Evolutionary conservation across 208 protist species (phyloP), one percentile per base, ranked within the genome.

Genomic region (Ichthyophonus hoferi): DNA sequence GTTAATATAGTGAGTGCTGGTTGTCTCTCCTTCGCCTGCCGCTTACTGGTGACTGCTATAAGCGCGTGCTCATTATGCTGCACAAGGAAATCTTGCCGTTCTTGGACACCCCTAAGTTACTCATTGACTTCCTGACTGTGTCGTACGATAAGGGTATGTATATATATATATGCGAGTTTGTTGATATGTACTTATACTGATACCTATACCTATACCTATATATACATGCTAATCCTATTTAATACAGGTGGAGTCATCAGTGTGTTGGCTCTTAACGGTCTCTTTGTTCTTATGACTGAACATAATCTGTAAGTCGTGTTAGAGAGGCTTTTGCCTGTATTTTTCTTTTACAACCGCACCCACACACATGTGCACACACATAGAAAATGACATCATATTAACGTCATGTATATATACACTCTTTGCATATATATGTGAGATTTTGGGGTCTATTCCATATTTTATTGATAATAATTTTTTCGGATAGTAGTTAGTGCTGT

Each of bases 201-300:
- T n/a, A n/a, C n/a, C n/a, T n/a, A n/a, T n/a, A n/a, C n/a, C n/a
- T n/a, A n/a, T n/a, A n/a, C 14, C 50, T 24, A 67, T 67, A n/a
- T 67, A n/a, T n/a, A 86, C n/a, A 24, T 7, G 33, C 38, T 76
- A 77, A 31, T 39, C 41, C 58, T 2, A 76, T 34, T 89, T 24
- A 31, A 33, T 14, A 7, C 58, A 58, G 89, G 87, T 38, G 92
- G 92, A 33, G 83, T 94, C 14, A 58, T 91, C 1, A 88, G 82
- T 35, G 2, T 94, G 34, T 83, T 93, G 0, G 79, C 92, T 0
- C 83, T 94, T 3, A 87, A 91, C 41, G 87, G 89, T 35, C 31
- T 94, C 40, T 93, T 93, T 79, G 41, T 88, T 1, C 88, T 94
- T 34, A 94, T 94, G 67, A 90, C 89, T 76, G 83, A 93, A 79